These are phyloP conservation scores for Lipomyces starkeyi DNA, from an alignment of 805 yeast genomes.

Conservation along the genomic window DNA sequence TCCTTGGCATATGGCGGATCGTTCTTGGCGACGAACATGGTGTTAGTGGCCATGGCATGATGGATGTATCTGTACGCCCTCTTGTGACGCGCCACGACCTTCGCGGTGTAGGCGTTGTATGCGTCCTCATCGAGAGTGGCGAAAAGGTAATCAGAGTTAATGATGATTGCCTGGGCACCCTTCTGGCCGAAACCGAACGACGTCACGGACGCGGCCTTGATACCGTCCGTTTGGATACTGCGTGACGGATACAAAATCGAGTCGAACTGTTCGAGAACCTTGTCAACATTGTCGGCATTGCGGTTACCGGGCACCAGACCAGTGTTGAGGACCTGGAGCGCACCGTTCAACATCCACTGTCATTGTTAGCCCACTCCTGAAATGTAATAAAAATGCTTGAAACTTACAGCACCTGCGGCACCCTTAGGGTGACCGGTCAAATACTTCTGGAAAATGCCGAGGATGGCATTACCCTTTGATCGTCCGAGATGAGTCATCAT, in stretches of 20 bases:
- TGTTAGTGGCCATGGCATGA: slow-evolving; percentile 87
- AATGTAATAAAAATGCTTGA: neutral
- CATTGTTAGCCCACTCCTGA: neutral
- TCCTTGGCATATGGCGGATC: slow-evolving; percentile 91
- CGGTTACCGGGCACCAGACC: slow-evolving; percentile 99
- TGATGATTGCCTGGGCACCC: slow-evolving; percentile 93
- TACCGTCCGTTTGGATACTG: slow-evolving; percentile 91
- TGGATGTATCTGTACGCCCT: slow-evolving; percentile 94
- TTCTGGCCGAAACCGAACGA: slow-evolving; percentile 99
- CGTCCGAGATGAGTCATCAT: slow-evolving; percentile 97
- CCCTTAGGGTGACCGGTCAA: slow-evolving; percentile 99
- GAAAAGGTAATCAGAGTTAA: slow-evolving; percentile 92
- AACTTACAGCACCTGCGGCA: slow-evolving; percentile 89
- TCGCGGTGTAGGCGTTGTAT: slow-evolving; percentile 72
- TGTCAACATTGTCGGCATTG: slow-evolving; percentile 96
- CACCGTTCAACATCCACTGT: slow-evolving; percentile 97
- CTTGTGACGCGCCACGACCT: slow-evolving; percentile 82
- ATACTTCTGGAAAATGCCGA: slow-evolving; percentile 98
- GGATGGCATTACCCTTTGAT: slow-evolving; percentile 95
- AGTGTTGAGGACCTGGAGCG: slow-evolving; percentile 85
- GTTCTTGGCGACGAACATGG: slow-evolving; percentile 90
- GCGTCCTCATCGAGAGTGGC: slow-evolving; percentile 76
- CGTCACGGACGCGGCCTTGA: slow-evolving; percentile 95
- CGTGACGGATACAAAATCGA: slow-evolving; percentile 94
- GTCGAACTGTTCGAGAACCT: slow-evolving; percentile 78